A percentile compares a stretch with the other conserved stretches of the same genome.
Conservation (phyloP, 345 rosid genomes). For the Passiflora organensis region DNA sequence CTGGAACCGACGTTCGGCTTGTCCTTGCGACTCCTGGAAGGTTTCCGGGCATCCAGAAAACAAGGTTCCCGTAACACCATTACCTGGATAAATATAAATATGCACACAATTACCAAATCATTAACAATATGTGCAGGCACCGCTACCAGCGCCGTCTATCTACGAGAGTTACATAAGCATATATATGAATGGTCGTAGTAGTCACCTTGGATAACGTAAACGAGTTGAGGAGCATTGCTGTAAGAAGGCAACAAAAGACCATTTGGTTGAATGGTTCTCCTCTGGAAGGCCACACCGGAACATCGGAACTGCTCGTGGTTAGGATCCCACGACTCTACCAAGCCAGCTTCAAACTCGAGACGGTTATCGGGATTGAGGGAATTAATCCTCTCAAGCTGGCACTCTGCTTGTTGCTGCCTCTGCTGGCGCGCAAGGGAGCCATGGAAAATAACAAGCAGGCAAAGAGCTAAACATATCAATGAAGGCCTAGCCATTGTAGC, state of each 20-base stretch:
- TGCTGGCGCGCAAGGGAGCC: slow-evolving; percentile 32
- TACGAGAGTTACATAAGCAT: too few relatives aligned
- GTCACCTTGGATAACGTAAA: slow-evolving; percentile 49
- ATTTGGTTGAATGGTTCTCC: slow-evolving; percentile 35
- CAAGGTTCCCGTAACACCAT: slow-evolving; percentile 37
- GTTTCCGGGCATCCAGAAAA: slow-evolving; percentile 73
- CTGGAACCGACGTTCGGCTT: slow-evolving; percentile 20
- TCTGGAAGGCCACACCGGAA: slow-evolving; percentile 44
- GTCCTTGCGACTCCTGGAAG: slow-evolving; percentile 43
- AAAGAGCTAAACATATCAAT: slow-evolving; percentile 29
- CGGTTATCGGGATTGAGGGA: slow-evolving; percentile 45
- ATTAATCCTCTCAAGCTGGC: slow-evolving; percentile 46
- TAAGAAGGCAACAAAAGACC: slow-evolving; percentile 58
- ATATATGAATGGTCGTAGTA: neutral
- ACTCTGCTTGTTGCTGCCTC: slow-evolving; percentile 30
- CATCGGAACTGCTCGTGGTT: slow-evolving; percentile 54
- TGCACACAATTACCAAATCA: neutral
- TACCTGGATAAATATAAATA: slow-evolving; percentile 23
- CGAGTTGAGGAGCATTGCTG: slow-evolving; percentile 35
- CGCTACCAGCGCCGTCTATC: too few relatives aligned
- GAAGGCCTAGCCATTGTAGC: slow-evolving; percentile 22
- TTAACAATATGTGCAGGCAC: too few relatives aligned
- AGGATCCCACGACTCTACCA: slow-evolving; percentile 51
- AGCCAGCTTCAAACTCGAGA: slow-evolving; percentile 47
- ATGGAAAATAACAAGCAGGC: slow-evolving; percentile 36